A percentile compares a stretch with the other conserved stretches of the same genome.
Evolutionary conservation across 2,329 filamentous ascomycete species (phyloP).

Genomic region (Ophiocordyceps camponoti-leonardi): DNA sequence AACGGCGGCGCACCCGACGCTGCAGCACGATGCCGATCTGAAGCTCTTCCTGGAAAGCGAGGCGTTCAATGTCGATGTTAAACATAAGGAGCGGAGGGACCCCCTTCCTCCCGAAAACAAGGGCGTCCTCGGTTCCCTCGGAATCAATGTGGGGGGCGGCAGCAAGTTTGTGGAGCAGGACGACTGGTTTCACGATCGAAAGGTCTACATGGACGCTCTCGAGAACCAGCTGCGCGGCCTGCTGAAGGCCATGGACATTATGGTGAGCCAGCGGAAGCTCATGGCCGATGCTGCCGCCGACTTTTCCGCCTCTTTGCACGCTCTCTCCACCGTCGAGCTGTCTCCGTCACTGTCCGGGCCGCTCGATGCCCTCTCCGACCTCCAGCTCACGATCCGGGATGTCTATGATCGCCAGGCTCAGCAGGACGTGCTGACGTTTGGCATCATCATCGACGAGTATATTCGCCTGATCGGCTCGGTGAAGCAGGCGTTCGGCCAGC

Average conservation of each 20-base stretch:
- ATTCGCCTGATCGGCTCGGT: constrained; percentile 89
- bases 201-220: constrained; percentile 82
- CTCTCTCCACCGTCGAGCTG: constrained; percentile 80
- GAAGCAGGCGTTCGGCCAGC: constrained; percentile 80
- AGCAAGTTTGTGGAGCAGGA: constrained; percentile 96
- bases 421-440: constrained; percentile 88
- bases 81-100: constrained; percentile 90
- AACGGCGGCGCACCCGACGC: constrained; percentile 69
- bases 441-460: constrained; percentile 96
- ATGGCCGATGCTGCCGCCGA: constrained; percentile 87
- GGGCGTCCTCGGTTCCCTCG: constrained; percentile 75
- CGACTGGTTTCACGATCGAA: constrained; percentile 97
- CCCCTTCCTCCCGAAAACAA: constrained; percentile 79
- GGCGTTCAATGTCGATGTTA: constrained; percentile 87
- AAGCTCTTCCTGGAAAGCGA: constrained; percentile 97
- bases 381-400: constrained; percentile 86
- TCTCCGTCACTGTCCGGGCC: constrained; percentile 78
- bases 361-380: constrained; percentile 76
- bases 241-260: constrained; percentile 84
- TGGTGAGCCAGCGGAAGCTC: constrained; percentile 81
- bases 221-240: constrained; percentile 82
- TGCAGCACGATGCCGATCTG: constrained; percentile 84
- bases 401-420: constrained; percentile 94
- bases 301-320: constrained; percentile 84
- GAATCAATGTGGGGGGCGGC: constrained; percentile 57